phyloP scores from a whole-genome alignment of 202 grass and related monocot genomes.

The Panicum virgatum region DNA sequence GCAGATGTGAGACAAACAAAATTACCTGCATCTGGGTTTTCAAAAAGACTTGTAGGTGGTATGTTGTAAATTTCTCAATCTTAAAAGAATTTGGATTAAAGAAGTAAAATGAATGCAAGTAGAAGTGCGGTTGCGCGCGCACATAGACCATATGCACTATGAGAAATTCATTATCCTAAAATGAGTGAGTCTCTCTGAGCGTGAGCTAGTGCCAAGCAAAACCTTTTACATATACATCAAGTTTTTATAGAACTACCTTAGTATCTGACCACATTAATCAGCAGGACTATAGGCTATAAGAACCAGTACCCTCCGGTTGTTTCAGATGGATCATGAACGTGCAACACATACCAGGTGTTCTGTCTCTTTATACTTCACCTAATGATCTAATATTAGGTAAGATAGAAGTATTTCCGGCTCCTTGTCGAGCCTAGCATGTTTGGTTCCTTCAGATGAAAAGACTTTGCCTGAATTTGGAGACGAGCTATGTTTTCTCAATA shows the following conservation, averaged over 20 bases:
- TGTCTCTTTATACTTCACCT: not conserved
- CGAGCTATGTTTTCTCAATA: not conserved
- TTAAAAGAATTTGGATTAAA: not conserved
- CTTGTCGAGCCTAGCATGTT: not conserved
- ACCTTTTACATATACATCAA: not conserved
- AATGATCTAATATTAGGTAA: not conserved
- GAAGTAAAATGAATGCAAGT: not conserved
- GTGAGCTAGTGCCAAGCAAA: not conserved
- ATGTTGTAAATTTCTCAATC: not conserved
- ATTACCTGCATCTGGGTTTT: not conserved
- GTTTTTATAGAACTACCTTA: constrained; percentile 4
- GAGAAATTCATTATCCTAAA: not conserved
- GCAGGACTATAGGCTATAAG: not conserved
- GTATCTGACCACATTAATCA: not conserved
- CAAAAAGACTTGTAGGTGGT: not conserved
- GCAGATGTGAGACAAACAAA: not conserved
- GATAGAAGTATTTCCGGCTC: not conserved
- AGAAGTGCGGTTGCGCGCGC: too few species aligned
- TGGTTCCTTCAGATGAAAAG: not conserved
- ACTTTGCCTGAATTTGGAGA: not conserved
- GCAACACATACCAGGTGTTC: not conserved
- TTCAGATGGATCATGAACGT: not conserved
- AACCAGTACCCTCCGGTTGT: not conserved
- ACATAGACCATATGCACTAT: not conserved
- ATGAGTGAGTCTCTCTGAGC: not conserved